Evolutionary conservation across 176 grass and related monocot genomes (phyloP).

Genomic region (Musa itinerans): DNA sequence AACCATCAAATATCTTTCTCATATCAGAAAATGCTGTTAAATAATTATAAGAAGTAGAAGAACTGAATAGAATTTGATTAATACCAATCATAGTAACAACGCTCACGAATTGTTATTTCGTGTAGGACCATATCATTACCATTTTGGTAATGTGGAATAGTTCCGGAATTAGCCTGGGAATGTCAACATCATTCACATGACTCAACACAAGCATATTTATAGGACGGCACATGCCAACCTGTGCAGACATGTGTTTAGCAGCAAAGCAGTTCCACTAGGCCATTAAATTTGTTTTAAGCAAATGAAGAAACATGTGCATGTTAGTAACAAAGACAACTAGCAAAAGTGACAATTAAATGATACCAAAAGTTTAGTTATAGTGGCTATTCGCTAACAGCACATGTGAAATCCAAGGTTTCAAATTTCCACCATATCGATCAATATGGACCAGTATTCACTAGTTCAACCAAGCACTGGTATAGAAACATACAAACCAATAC

Average conservation of each 20-base stretch:
- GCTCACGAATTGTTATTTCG: too few species aligned
- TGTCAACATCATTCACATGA: background rate
- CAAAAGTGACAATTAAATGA: background rate
- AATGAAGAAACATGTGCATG: background rate
- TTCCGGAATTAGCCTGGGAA: background rate
- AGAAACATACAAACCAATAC: too few species aligned
- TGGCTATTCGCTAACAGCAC: background rate
- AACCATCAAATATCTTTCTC: background rate
- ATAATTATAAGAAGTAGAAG: background rate
- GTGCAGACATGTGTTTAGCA: too few species aligned
- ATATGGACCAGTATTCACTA: too few species aligned
- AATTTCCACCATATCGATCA: too few species aligned
- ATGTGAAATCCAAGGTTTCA: too few species aligned
- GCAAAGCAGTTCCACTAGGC: too few species aligned
- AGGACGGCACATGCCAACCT: too few species aligned
- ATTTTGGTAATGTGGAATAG: background rate
- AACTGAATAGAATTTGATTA: background rate
- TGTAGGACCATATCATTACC: background rate
- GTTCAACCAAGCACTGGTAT: too few species aligned
- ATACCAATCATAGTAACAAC: too few species aligned
- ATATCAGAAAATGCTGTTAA: background rate
- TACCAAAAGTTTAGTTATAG: background rate
- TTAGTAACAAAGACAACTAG: background rate
- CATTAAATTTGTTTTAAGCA: background rate
- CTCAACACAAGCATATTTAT: too few species aligned